Evolutionary conservation across 2,329 filamentous ascomycete species (phyloP), one percentile per base, ranked within the genome.

Genomic region (Tothia fuscella): DNA sequence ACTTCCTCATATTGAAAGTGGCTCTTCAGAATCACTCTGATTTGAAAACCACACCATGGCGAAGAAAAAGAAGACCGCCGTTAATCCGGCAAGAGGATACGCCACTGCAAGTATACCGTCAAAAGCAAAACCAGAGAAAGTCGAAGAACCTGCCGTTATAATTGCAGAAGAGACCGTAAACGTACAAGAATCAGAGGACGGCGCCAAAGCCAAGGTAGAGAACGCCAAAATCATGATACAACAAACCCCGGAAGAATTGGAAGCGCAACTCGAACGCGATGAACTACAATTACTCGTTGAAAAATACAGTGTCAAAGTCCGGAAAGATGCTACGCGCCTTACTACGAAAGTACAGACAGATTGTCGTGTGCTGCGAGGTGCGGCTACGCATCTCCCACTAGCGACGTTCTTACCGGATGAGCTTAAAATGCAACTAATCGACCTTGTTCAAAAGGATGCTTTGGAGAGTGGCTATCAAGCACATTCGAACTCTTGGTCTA

Each of bases 51-150:
- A n/a, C 16, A 53, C 48, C 50, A 89, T 89, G 83, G 80, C 82
- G 63, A 94, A 93, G 66, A 94, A 95, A 67, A 93, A 86, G 70
- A 96, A 95, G 73, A 72, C 82, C 42, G 75, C 76, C 20, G 76
- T 80, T 24, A 96, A 95, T 61, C 85, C 88, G 46, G 86, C 87
- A 29, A 74, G 91, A 60, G 91, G 88, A 14, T 93, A 95, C 64
- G 86, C 89, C 49, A 98, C 91, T 4, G 93, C 85, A 10, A 96
- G 89, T 1, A 74, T 93, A 46, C 85, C 87, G 32, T 93, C 86
- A 19, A 93, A 88, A 52, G 71, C 78, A 6, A 73, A 84, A 57
- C 68, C 74, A 34, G 86, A 89, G 55, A 48, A 60, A 45, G 56
- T 62, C 35, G 49, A 47, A 45, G 49, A 47, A 31, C 12, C 36